phyloP scores from a whole-genome alignment of 2,329 filamentous ascomycete species.

The Beauveria caledonica region DNA sequence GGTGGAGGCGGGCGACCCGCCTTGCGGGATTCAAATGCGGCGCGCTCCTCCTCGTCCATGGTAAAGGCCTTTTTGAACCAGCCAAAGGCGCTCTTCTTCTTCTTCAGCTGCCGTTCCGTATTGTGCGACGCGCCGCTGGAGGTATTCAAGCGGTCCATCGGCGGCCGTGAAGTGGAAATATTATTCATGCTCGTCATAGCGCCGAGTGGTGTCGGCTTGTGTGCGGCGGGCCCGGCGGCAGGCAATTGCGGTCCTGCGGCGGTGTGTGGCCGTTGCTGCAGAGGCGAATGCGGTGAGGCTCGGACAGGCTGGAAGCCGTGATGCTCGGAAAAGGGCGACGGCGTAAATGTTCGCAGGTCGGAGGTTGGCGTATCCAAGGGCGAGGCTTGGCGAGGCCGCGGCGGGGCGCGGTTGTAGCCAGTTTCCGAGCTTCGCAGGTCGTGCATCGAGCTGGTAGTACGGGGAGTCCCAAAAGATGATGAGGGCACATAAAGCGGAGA shows the following conservation, averaged over 20 bases:
- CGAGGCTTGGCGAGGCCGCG: background rate
- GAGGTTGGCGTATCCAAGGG: conserved; percentile 28
- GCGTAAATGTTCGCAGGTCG: conserved; percentile 30
- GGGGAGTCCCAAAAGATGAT: conserved; percentile 26
- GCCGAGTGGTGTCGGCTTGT: conserved; percentile 45
- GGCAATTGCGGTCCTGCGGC: conserved; percentile 26
- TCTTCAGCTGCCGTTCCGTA: conserved; percentile 43
- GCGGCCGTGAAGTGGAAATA: conserved; percentile 36
- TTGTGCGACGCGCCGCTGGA: conserved; percentile 21
- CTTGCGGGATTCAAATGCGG: conserved; percentile 49
- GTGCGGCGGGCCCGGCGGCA: conserved; percentile 32
- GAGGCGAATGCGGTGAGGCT: conserved; percentile 54
- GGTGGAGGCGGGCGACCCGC: conserved; percentile 30
- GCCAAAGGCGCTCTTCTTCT: conserved; percentile 57
- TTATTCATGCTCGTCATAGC: conserved; percentile 50
- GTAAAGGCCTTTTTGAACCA: conserved; percentile 63
- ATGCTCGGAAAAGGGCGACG: conserved; percentile 43
- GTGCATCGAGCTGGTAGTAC: conserved; percentile 6
- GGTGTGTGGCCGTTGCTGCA: conserved; percentile 52
- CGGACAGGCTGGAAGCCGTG: conserved; percentile 55
- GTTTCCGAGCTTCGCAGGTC: conserved; percentile 7
- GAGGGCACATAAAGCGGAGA: conserved; percentile 20
- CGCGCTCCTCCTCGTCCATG: conserved; percentile 54
- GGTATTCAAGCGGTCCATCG: conserved; percentile 27
- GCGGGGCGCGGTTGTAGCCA: background rate